phyloP scores from a whole-genome alignment of 2,329 filamentous ascomycete species.

The Botryotinia narcissicola region DNA sequence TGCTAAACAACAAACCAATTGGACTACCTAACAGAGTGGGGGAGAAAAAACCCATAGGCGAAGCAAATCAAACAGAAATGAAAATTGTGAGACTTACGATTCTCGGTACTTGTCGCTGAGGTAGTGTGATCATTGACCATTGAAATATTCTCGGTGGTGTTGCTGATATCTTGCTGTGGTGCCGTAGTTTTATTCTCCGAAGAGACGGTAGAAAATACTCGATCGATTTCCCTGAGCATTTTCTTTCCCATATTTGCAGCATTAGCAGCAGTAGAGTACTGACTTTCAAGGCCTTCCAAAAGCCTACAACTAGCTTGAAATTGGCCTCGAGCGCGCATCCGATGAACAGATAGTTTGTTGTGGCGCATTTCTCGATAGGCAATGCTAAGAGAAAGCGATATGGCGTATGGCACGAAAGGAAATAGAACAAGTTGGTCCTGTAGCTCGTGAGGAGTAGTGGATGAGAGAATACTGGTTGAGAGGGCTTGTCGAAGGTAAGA shows the following conservation, averaged over 20 bases:
- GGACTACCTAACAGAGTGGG: background rate
- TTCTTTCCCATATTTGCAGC: conserved; percentile 32
- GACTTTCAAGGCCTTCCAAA: conserved; percentile 51
- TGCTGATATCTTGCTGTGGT: background rate
- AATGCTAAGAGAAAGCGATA: conserved; percentile 60
- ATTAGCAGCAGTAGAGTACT: conserved; percentile 54
- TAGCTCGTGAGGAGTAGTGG: conserved; percentile 25
- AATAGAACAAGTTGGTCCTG: conserved; percentile 47
- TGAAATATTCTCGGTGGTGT: background rate
- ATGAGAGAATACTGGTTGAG: conserved; percentile 27
- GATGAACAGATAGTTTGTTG: conserved; percentile 57
- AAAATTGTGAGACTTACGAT: background rate
- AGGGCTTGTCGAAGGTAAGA: conserved; percentile 31
- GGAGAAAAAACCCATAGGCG: background rate
- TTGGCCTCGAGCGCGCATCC: conserved; percentile 51
- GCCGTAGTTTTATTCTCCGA: background rate
- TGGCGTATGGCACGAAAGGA: conserved; percentile 60
- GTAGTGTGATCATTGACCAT: background rate
- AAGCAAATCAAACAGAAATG: background rate
- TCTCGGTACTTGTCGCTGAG: background rate
- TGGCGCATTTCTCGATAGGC: conserved; percentile 64
- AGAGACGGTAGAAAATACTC: conserved; percentile 26
- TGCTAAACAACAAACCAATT: background rate
- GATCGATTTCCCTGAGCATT: conserved; percentile 31
- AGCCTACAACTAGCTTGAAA: conserved; percentile 56